These are phyloP conservation scores for Eruca vesicaria DNA, from an alignment of 441 rosid genomes.

Conservation along the genomic window DNA sequence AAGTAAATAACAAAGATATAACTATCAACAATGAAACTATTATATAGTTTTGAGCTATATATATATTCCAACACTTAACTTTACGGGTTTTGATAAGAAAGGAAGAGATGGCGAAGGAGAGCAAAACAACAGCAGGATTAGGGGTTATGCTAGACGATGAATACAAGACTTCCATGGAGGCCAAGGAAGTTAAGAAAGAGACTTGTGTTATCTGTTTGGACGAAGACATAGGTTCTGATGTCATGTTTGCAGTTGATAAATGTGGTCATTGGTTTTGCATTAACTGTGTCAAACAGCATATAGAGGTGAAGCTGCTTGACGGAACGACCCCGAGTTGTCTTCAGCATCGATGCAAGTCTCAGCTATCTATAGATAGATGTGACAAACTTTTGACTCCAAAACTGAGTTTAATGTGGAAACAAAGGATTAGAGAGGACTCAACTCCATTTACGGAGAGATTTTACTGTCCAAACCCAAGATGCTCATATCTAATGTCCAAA, in stretches of 20 bases:
- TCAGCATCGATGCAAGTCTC: constrained; percentile 28
- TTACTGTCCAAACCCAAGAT: constrained; percentile 67
- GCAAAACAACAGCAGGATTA: neutral
- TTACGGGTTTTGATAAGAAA: neutral
- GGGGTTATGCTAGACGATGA: neutral
- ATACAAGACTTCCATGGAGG: neutral
- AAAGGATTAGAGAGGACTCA: constrained; percentile 54
- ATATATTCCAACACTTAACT: neutral
- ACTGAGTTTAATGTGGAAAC: constrained; percentile 37
- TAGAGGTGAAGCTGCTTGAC: constrained; percentile 8
- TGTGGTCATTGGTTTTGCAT: constrained; percentile 2
- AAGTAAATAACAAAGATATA: neutral
- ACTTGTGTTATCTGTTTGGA: constrained; percentile 3
- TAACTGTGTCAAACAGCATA: constrained; percentile 1
- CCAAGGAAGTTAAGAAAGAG: neutral
- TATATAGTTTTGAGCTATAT: neutral
- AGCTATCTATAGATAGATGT: constrained; percentile 50
- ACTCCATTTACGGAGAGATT: constrained; percentile 53
- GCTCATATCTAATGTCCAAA: constrained; percentile 70
- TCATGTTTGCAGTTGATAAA: neutral
- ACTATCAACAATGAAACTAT: neutral
- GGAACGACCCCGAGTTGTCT: neutral
- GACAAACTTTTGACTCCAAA: constrained; percentile 50
- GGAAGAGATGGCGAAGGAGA: neutral
- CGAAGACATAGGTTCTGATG: neutral